phyloP scores from a whole-genome alignment of 208 protist genomes.

The Acanthamoeba divionensis region DNA sequence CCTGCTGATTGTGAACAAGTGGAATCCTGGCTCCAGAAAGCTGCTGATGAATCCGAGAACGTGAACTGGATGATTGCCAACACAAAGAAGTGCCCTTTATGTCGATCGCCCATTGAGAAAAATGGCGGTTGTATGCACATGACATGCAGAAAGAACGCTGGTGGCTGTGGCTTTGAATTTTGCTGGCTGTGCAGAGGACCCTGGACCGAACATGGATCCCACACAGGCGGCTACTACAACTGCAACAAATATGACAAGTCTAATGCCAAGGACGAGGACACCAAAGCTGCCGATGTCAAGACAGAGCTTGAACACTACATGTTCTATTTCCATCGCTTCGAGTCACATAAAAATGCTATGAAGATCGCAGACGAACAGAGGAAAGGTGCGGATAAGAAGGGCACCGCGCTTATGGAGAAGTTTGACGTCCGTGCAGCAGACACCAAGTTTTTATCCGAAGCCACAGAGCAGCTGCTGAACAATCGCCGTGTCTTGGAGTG shows the following conservation, averaged over 20 bases:
- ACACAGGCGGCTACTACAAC: slow-evolving; percentile 74
- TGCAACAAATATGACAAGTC: slow-evolving; percentile 75
- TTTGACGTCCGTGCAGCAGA: slow-evolving; percentile 68
- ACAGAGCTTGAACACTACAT: slow-evolving; percentile 54
- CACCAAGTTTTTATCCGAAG: slow-evolving; percentile 72
- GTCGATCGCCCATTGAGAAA: slow-evolving; percentile 85
- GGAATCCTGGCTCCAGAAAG: slow-evolving; percentile 73
- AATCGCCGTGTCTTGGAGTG: slow-evolving; percentile 70
- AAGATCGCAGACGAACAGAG: slow-evolving; percentile 72
- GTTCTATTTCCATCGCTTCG: slow-evolving; percentile 53
- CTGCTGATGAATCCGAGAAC: slow-evolving; percentile 73
- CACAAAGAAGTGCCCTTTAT: slow-evolving; percentile 85
- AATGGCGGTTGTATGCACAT: slow-evolving; percentile 91
- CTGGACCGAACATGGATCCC: slow-evolving; percentile 71
- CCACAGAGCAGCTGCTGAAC: slow-evolving; percentile 63
- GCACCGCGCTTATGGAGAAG: slow-evolving; percentile 60
- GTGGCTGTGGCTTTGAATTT: slow-evolving; percentile 67
- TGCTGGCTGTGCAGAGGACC: slow-evolving; percentile 72
- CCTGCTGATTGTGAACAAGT: slow-evolving; percentile 57
- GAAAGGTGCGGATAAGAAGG: slow-evolving; percentile 59
- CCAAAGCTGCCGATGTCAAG: slow-evolving; percentile 60
- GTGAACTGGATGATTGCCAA: slow-evolving; percentile 74
- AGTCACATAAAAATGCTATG: slow-evolving; percentile 56
- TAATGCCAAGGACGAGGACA: slow-evolving; percentile 66
- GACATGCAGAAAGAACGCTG: slow-evolving; percentile 77